These are phyloP conservation scores for Entomortierella chlamydospora DNA, from an alignment of 192 early-diverging fungal genomes.

Conservation along the genomic window DNA sequence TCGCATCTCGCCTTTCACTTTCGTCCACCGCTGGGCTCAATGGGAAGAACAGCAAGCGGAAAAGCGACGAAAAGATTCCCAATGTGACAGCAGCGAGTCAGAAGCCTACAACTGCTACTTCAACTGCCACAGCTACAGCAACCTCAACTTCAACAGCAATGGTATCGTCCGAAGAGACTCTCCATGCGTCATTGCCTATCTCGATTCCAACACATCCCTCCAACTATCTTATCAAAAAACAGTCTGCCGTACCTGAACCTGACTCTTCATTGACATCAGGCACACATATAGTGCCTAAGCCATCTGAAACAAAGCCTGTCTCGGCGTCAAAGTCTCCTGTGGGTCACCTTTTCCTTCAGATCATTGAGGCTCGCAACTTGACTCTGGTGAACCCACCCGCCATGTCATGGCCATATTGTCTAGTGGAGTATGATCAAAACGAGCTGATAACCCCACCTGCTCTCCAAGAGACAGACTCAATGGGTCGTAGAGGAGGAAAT, in stretches of 20 bases:
- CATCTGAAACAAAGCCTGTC: background rate
- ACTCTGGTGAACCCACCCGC: slow-evolving; percentile 45
- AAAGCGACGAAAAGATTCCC: background rate
- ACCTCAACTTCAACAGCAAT: background rate
- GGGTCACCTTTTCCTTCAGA: slow-evolving; percentile 37
- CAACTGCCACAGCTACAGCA: background rate
- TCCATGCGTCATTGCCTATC: slow-evolving; percentile 20
- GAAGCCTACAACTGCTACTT: background rate
- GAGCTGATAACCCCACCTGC: slow-evolving; percentile 49
- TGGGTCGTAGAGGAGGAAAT: slow-evolving; percentile 31
- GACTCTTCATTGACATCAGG: background rate
- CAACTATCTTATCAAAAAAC: slow-evolving; percentile 42
- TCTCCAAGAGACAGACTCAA: slow-evolving; percentile 8
- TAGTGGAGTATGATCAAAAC: slow-evolving; percentile 56
- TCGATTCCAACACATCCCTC: slow-evolving; percentile 46
- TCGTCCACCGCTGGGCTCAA: background rate
- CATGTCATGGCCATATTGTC: slow-evolving; percentile 53
- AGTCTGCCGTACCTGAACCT: background rate
- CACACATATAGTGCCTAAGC: background rate
- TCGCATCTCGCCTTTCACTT: slow-evolving; percentile 2
- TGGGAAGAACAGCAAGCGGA: background rate
- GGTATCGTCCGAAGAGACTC: background rate
- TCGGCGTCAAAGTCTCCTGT: slow-evolving; percentile 33
- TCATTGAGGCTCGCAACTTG: slow-evolving; percentile 58
- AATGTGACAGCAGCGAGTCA: background rate